Evolutionary conservation across 768 basidiomycete species (phyloP), one percentile per base, ranked within the genome.

Genomic region (Mycena epipterygia): DNA sequence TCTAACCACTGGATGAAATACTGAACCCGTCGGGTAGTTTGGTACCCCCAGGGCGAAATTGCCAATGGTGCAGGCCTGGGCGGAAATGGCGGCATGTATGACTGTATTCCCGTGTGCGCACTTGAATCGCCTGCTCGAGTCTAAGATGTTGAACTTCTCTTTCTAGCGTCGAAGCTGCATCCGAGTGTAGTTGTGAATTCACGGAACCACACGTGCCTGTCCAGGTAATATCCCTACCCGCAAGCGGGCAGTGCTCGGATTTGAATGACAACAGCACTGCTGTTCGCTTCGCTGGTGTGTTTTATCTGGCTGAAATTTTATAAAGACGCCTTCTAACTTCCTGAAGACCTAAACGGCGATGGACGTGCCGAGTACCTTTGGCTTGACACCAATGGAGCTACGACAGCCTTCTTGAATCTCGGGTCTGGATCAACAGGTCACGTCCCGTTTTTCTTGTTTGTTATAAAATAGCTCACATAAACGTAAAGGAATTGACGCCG

Each of bases 1-100:
- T 37, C 35, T 37, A 14, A 30, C 49, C 21, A 9, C 49, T n/a
- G 7, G 46, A n/a, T 7, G 21, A 9, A 48, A 48, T 49, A 11
- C 46, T 49, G 19, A 21, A 49, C 46, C 46, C 46, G 19, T 25
- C 29, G 35, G 8, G 49, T 32, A 60, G 46, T 51, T 17, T 65
- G 64, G 64, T 56, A 56, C 53, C 42, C 53, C 5, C 53, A 56
- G 35, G 64, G 64, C 16, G 52, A 56, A 46, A 65, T 65, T 23
- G 64, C 64, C 16, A 57, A 56, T 21, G 64, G 64, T 30, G 42
- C 53, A 19, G 55, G 55, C 23, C 17, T 65, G 16, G 64, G 64
- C 21, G 2, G 42, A 12, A 65, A 65, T 27, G 64, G 64, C 19
- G 64, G 64, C 8, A n/a, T 57, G 9, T 57, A 17, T 19, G 13